Conservation (phyloP, 2,329 filamentous ascomycete species). For the Aspergillus ustus region DNA sequence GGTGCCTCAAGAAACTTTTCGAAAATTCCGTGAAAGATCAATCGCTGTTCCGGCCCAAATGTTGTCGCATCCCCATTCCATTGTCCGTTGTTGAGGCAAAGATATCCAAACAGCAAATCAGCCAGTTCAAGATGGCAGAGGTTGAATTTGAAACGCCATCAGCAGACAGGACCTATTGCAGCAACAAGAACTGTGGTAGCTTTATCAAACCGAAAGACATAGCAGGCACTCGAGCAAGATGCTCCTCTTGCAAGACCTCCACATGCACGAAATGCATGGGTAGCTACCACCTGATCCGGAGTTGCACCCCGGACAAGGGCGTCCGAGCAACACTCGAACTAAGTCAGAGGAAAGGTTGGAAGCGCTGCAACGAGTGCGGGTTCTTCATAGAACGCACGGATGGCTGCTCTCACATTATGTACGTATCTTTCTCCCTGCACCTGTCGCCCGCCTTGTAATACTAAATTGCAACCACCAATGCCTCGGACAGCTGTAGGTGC, state of each 20-base stretch:
- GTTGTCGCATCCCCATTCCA: not conserved
- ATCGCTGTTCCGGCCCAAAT: not conserved
- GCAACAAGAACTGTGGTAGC: not conserved
- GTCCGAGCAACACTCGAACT: not conserved
- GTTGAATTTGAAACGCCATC: not conserved
- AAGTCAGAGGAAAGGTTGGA: not conserved
- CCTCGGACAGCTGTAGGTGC: conserved; percentile 9
- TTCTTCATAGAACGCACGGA: not conserved
- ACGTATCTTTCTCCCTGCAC: not conserved
- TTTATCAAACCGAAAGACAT: not conserved
- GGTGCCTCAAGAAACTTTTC: not conserved
- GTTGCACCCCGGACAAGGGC: not conserved
- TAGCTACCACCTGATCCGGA: not conserved
- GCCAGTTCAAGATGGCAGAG: not conserved
- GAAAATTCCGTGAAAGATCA: not conserved
- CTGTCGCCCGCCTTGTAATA: not conserved
- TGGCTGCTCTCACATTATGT: not conserved
- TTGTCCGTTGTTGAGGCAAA: not conserved
- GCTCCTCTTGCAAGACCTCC: not conserved
- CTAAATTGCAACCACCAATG: not conserved
- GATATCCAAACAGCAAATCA: not conserved
- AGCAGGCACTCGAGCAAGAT: not conserved
- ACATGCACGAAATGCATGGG: not conserved
- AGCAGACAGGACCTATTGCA: not conserved
- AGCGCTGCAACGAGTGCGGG: not conserved